Conservation (phyloP, 1,284 basidiomycete species). For the Dichomitus squalens region DNA sequence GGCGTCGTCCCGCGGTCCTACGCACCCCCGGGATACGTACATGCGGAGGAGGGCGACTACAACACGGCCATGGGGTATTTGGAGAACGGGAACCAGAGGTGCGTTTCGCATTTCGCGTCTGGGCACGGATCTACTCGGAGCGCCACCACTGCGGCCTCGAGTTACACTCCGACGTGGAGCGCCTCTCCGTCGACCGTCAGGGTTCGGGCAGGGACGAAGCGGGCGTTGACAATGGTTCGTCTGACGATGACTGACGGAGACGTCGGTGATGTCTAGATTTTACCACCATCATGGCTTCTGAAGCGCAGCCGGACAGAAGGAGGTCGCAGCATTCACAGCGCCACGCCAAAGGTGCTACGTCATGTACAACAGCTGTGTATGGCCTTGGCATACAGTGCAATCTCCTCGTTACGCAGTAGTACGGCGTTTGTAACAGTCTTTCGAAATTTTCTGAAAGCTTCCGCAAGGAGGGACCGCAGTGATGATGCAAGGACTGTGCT, state of each 20-base stretch:
- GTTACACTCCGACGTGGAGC: background rate
- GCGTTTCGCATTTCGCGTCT: background rate
- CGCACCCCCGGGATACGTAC: slow-evolving; percentile 56
- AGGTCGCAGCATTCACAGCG: background rate
- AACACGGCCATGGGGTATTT: slow-evolving; percentile 53
- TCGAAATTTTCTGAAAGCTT: no score
- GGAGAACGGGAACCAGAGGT: slow-evolving; percentile 61
- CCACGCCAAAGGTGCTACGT: background rate
- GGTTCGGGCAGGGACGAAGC: background rate
- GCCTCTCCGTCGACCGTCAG: background rate
- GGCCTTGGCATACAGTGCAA: no score
- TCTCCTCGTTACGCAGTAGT: background rate
- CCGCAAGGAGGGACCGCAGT: no score
- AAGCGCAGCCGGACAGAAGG: background rate
- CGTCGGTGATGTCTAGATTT: slow-evolving; percentile 19
- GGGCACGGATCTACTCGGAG: background rate
- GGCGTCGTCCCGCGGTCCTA: slow-evolving; percentile 48
- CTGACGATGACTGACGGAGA: background rate
- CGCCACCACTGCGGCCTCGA: background rate
- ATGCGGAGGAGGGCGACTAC: slow-evolving; percentile 46
- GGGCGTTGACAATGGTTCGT: no score
- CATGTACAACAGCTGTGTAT: background rate
- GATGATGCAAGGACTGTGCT: no score
- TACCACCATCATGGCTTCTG: slow-evolving; percentile 26
- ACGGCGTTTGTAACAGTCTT: no score